Conservation (phyloP, 169 alveolate species). For the Eimeria necatrix region DNA sequence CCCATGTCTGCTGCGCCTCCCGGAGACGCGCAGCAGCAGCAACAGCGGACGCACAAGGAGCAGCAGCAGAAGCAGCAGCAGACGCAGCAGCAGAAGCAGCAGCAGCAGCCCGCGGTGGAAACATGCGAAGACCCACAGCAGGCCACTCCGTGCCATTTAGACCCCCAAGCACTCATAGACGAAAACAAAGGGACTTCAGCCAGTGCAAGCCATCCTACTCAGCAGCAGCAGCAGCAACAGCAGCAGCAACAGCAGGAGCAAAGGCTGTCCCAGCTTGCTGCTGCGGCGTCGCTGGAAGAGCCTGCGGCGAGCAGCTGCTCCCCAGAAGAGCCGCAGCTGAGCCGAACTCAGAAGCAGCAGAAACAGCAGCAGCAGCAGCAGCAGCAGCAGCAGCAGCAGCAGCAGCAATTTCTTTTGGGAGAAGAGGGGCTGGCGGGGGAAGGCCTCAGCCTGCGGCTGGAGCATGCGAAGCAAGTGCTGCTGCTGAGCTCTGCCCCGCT, state of each 20-base stretch:
- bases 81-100: constrained; percentile 5
- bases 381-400: constrained; percentile 1
- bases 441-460: constrained; percentile 52
- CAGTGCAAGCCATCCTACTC: not conserved
- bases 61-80: constrained; percentile 30
- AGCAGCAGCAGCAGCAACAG: not conserved
- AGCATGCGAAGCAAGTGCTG: constrained; percentile 29
- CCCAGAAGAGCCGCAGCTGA: no score
- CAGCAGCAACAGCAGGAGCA: not conserved
- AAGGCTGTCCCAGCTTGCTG: not conserved
- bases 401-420: not conserved
- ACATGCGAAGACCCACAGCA: not conserved
- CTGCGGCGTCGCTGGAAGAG: not conserved
- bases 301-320: no score
- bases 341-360: not conserved
- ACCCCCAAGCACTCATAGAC: not conserved
- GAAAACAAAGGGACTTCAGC: not conserved
- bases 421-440: constrained; percentile 54
- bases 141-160: constrained; percentile 30
- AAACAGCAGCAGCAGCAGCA: constrained; percentile 48
- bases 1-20: constrained; percentile 11
- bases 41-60: not conserved
- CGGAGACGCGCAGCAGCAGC: constrained; percentile 18
- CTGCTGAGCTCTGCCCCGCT: constrained; percentile 38
- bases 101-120: constrained; percentile 40